phyloP scores from a whole-genome alignment of 495 filamentous ascomycete species.

The Immersiella caudata region DNA sequence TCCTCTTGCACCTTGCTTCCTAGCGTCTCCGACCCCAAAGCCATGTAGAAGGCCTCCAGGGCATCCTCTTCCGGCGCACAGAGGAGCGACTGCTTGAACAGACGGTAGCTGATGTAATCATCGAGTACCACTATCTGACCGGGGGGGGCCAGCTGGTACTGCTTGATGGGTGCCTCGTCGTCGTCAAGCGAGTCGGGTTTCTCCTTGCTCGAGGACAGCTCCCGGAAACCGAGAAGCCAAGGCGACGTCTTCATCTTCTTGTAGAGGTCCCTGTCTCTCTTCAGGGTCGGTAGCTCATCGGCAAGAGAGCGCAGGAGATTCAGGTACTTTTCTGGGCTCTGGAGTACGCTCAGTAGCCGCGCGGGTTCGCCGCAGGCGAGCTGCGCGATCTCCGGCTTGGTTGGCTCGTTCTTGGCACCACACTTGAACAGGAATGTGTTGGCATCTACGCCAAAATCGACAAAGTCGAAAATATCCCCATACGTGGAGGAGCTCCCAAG shows the following conservation, averaged over 20 bases:
- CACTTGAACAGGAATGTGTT: constrained; percentile 85
- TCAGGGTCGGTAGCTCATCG: constrained; percentile 66
- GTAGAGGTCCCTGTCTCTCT: constrained; percentile 75
- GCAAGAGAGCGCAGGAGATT: constrained; percentile 76
- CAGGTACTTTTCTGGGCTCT: constrained; percentile 81
- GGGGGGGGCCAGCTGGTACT: constrained; percentile 73
- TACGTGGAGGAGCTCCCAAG: constrained; percentile 74
- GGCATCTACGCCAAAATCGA: constrained; percentile 85
- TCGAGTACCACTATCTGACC: constrained; percentile 78
- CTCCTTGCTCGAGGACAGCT: constrained; percentile 58
- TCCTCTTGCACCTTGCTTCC: constrained; percentile 64
- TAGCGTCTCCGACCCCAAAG: constrained; percentile 61
- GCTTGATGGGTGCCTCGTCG: constrained; percentile 69
- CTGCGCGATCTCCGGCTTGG: constrained; percentile 76
- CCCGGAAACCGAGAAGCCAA: constrained; percentile 79
- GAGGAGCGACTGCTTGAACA: constrained; percentile 80
- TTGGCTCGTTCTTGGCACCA: constrained; percentile 89
- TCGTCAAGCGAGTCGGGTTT: constrained; percentile 61
- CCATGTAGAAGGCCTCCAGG: constrained; percentile 80
- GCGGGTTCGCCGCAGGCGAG: constrained; percentile 79
- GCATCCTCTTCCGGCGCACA: constrained; percentile 85
- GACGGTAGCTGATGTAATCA: constrained; percentile 78
- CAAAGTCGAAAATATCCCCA: constrained; percentile 92
- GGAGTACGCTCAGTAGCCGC: constrained; percentile 72
- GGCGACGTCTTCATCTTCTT: constrained; percentile 72